phyloP scores from a whole-genome alignment of 2,329 filamentous ascomycete genomes.

The Catunica adiposa region DNA sequence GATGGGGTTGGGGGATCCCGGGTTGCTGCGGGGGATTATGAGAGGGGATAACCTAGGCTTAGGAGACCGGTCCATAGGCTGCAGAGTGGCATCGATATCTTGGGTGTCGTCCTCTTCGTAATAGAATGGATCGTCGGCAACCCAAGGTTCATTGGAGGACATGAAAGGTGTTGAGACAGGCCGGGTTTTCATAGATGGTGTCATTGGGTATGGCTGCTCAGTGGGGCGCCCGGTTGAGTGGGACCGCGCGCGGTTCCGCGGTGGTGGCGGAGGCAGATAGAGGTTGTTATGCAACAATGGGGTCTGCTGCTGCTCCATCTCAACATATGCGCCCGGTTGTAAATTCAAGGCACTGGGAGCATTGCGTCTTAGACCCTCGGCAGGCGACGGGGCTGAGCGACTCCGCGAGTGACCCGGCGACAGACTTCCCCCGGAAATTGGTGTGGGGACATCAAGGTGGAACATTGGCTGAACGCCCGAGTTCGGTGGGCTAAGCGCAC shows the following conservation, averaged over 20 bases:
- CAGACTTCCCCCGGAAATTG: neutral
- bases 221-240: neutral
- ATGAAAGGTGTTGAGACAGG: constrained; percentile 11
- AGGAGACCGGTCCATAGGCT: neutral
- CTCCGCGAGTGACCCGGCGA: constrained; percentile 6
- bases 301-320: constrained; percentile 8
- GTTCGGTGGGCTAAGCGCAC: constrained; percentile 8
- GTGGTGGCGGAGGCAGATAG: constrained; percentile 10
- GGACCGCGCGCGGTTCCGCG: constrained; percentile 8
- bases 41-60: constrained; percentile 7
- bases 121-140: constrained; percentile 7
- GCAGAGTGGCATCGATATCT: neutral
- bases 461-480: constrained; percentile 1
- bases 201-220: neutral
- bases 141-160: constrained; percentile 11
- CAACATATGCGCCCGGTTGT: neutral
- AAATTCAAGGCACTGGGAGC: constrained; percentile 2
- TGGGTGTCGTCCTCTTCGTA: neutral
- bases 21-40: constrained; percentile 8
- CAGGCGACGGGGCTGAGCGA: constrained; percentile 6
- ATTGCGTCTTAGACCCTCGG: neutral
- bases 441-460: constrained; percentile 8
- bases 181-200: neutral
- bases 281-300: constrained; percentile 12
- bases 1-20: neutral